Evolutionary conservation across 2,329 filamentous ascomycete genomes (phyloP), one percentile per base, ranked within the genome.

Genomic region (Aureobasidium sp.): DNA sequence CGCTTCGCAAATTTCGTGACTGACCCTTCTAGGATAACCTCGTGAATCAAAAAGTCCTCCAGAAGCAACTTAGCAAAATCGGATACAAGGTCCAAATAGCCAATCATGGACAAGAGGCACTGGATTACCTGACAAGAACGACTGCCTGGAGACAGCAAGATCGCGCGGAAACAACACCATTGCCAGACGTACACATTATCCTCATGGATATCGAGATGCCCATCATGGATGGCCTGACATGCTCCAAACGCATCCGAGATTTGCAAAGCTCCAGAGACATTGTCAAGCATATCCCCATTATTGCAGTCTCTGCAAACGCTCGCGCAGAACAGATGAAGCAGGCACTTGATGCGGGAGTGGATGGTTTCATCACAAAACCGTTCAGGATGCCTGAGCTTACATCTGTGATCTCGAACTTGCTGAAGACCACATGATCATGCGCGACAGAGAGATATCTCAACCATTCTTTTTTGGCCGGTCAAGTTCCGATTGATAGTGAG

Each of bases 261-360:
- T 25, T 69, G 34, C 76, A 90, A 68, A 74, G 74, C 47, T 76
- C 81, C 44, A 82, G 82, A 11, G 80, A 78, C 16, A 81, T 88
- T 51, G 76, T 81, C 29, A 75, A 77, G 60, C 86, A 88, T 66
- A 82, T 90, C 14, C 87, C 88, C 2, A 89, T 90, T 66, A 88
- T 90, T 67, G 87, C 86, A 14, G 87, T 89, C n/a, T 92, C 88
- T 37, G 89, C 89, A 2, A 92, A 92, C 72, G 89, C 88, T 37
- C 79, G 89, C 69, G 81, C 83, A 3, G 87, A 90, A 76, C 88
- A 92, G 73, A 86, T 90, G 63, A 80, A 83, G 66, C 85, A 82
- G 65, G 88, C 89, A 59, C 82, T 89, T 69, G 79, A 82, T 61
- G 86, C 88, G 27, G 89, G 89, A 42, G 90, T 92, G 76, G 86